Conservation (phyloP, 1,139 yeast genomes). For the Sugiyamaella xylanicola region DNA sequence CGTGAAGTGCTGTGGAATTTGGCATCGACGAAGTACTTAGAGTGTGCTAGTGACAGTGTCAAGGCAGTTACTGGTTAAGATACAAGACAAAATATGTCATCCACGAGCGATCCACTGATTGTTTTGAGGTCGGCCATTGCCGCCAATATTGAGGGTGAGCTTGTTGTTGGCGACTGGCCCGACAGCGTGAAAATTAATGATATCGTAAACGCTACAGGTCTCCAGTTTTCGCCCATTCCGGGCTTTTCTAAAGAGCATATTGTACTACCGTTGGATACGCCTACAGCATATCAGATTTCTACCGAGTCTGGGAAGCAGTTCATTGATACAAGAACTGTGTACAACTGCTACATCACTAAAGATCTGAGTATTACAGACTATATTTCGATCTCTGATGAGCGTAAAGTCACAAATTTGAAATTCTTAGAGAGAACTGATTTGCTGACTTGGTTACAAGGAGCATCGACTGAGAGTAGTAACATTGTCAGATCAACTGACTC, state of each 20-base stretch:
- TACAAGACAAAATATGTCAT: conserved; percentile 3
- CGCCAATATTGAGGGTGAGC: conserved; percentile 28
- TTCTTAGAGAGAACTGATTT: conserved; percentile 87
- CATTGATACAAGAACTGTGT: conserved; percentile 61
- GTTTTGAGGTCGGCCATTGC: conserved; percentile 36
- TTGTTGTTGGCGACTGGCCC: conserved; percentile 22
- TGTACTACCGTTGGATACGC: conserved; percentile 43
- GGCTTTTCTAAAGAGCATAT: conserved; percentile 31
- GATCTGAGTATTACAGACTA: conserved; percentile 83
- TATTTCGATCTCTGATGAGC: conserved; percentile 67
- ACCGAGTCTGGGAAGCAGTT: conserved; percentile 29
- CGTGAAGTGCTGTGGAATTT: conserved; percentile 1
- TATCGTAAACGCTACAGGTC: conserved; percentile 30
- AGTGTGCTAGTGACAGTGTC: too few species aligned
- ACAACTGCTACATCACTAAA: conserved; percentile 78
- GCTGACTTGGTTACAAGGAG: conserved; percentile 76
- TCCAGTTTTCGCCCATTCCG: conserved; percentile 31
- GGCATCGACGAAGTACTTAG: not conserved
- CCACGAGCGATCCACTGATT: conserved; percentile 32
- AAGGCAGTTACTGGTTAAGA: not conserved
- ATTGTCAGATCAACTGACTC: conserved; percentile 27
- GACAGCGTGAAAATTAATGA: conserved; percentile 31
- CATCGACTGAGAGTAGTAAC: conserved; percentile 42
- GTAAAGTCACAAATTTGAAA: conserved; percentile 69
- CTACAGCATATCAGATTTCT: conserved; percentile 63